These are phyloP conservation scores for Hansfordia pulvinata DNA, from an alignment of 2,329 filamentous ascomycete species.

Conservation along the genomic window DNA sequence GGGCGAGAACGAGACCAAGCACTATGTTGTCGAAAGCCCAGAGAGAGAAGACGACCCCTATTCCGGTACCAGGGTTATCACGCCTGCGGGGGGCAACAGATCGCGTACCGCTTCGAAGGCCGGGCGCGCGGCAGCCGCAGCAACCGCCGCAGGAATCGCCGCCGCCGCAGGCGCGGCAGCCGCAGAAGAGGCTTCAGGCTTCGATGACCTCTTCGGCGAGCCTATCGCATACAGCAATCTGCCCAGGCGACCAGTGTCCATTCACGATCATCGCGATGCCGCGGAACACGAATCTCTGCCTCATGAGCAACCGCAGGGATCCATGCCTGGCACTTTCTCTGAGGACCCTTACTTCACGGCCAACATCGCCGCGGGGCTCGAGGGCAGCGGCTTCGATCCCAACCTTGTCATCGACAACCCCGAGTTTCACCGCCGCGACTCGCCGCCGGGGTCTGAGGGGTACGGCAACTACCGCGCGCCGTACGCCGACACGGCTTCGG, in stretches of 20 bases:
- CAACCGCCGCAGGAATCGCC: constrained; percentile 30
- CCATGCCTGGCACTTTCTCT: constrained; percentile 52
- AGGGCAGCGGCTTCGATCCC: constrained; percentile 58
- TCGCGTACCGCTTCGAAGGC: constrained; percentile 23
- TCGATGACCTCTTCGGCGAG: too few relatives aligned
- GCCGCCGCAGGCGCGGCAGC: constrained; percentile 15
- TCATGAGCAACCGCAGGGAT: too few relatives aligned
- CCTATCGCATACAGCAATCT: too few relatives aligned
- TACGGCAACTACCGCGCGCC: constrained; percentile 31
- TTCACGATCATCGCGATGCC: too few relatives aligned
- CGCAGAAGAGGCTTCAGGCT: too few relatives aligned
- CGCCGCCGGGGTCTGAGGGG: constrained; percentile 46
- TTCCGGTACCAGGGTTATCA: constrained; percentile 15
- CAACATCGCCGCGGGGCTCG: constrained; percentile 52
- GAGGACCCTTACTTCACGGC: constrained; percentile 59
- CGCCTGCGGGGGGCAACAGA: constrained; percentile 12
- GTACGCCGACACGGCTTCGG: constrained; percentile 32
- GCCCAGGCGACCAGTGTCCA: constrained; percentile 23
- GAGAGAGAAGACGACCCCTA: constrained; percentile 22
- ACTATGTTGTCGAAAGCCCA: constrained; percentile 47
- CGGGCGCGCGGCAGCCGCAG: constrained; percentile 38
- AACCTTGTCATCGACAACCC: constrained; percentile 57
- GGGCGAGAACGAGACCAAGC: constrained; percentile 51
- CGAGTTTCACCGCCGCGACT: constrained; percentile 47
- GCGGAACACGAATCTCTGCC: too few relatives aligned